These are phyloP conservation scores for Botrytis deweyae DNA, from an alignment of 2,329 filamentous ascomycete genomes.

Conservation along the genomic window DNA sequence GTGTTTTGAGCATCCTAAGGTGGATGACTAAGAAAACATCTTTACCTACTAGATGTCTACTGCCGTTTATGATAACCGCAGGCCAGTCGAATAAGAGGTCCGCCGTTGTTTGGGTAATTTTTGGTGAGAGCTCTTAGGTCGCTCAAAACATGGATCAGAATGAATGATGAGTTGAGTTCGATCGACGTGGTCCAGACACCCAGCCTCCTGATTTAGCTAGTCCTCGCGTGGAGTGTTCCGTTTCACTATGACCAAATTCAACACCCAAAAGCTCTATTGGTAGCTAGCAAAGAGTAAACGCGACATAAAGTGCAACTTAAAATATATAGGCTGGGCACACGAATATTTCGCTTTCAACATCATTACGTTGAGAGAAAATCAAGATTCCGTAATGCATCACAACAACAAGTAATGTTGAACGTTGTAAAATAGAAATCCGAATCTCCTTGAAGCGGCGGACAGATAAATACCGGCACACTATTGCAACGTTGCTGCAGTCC, in stretches of 20 bases:
- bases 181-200: conserved; percentile 21
- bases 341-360: conserved; percentile 5
- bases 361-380: neutral
- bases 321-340: conserved; percentile 5
- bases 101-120: neutral
- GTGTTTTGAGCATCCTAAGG: neutral
- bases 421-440: conserved; percentile 1
- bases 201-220: conserved; percentile 7
- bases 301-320: neutral
- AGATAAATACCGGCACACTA: conserved; percentile 17
- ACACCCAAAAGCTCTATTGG: neutral
- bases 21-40: neutral
- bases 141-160: conserved; percentile 8
- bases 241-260: neutral
- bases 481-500: conserved; percentile 20
- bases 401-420: conserved; percentile 3
- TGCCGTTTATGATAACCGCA: neutral
- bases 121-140: neutral
- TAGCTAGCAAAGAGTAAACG: neutral
- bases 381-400: conserved; percentile 3
- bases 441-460: neutral
- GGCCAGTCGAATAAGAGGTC: neutral
- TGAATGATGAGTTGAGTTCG: conserved; percentile 1
- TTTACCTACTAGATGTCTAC: neutral
- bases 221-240: neutral